Evolutionary conservation across 192 early-diverging fungal species (phyloP), one percentile per base, ranked within the genome.

Genomic region (Rhizoclosmatium globosum): DNA sequence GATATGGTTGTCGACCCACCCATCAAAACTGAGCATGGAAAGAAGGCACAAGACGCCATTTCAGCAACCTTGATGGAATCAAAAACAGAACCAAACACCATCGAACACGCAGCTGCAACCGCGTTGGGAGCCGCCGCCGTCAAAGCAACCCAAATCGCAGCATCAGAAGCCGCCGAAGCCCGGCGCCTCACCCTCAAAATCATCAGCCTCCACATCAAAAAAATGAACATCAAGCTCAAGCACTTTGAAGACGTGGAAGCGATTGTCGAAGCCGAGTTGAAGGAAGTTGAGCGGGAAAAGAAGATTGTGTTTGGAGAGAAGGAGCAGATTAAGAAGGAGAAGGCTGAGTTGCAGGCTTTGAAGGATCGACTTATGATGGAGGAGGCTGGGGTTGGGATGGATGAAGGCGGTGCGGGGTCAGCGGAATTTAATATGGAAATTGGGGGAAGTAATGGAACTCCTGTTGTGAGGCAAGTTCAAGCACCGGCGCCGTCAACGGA

Each of bases 71-170:
- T 61, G 41, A 38, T 44, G n/a, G 21, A 61, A 15, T 47, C 31
- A 39, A 72, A 68, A 47, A 62, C 68, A 23, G 66, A 68, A 6
- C 42, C 65, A 0, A 67, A 57, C 46, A 47, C 71, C n/a, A 77
- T 98, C 23, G 93, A 94, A 68, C 91, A 91, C 43, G 94, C 95
- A 2, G 93, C 93, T 0, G 92, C 95, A 0, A 90, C 93, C 0
- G 98, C 98, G 1, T 86, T 99, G 9, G 97, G 94, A 1, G 91
- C 97, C 1, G 97, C 97, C 0, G 95, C 97, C 2, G 97, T 92
- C 39, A 98, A 98, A 82, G 94, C 96, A 13, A 86, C 93, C 47
- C 86, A 83, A 3, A 87, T 99, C 4, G 94, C 96, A 1, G 83
- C 91, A 15, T 89, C 93, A 74, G 94, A 97, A 78, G 97, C 97